Conservation (phyloP, 805 yeast genomes). For the Wickerhamomyces ciferrii region DNA sequence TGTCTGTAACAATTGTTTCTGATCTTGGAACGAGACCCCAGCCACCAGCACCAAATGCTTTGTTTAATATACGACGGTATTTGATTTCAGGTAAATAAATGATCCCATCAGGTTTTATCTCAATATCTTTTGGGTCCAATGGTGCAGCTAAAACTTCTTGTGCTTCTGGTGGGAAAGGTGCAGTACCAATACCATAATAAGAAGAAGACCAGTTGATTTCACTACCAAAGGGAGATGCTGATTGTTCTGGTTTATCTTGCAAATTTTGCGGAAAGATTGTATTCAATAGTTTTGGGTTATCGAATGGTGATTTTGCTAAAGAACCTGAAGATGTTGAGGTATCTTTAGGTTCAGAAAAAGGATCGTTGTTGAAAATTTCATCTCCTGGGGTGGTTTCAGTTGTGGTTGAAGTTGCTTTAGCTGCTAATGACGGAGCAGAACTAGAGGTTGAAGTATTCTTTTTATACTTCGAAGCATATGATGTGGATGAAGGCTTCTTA, state of each 20-base stretch:
- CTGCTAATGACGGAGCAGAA: background rate
- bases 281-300: constrained; percentile 5
- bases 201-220: constrained; percentile 77
- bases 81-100: constrained; percentile 92
- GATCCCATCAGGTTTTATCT: constrained; percentile 93
- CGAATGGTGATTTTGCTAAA: background rate
- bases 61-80: constrained; percentile 82
- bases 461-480: background rate
- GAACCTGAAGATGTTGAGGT: background rate
- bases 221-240: constrained; percentile 4
- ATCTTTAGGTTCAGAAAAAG: background rate
- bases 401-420: background rate
- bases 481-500: background rate
- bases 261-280: constrained; percentile 14
- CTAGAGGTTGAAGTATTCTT: background rate
- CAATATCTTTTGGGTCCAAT: constrained; percentile 70
- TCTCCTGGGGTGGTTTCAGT: background rate
- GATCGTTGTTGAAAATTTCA: background rate
- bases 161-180: constrained; percentile 62
- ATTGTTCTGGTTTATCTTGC: constrained; percentile 14
- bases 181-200: constrained; percentile 78
- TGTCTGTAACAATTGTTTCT: constrained; percentile 70
- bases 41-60: constrained; percentile 97
- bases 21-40: constrained; percentile 98
- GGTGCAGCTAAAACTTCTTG: constrained; percentile 58